Conservation (phyloP, 495 filamentous ascomycete species). For the Cetradonia linearis region DNA sequence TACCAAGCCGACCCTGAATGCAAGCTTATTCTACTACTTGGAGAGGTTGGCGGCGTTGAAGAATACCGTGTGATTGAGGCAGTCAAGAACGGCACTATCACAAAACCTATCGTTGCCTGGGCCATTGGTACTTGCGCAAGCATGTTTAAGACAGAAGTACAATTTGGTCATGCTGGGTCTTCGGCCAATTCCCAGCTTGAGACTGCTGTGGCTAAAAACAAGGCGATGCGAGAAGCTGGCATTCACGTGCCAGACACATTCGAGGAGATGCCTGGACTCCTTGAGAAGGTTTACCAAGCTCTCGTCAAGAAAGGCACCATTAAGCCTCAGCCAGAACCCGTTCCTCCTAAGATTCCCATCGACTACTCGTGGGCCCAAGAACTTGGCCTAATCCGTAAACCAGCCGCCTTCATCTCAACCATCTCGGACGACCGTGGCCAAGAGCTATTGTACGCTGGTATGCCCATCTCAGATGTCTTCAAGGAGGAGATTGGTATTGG, state of each 20-base stretch:
- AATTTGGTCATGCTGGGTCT: slow-evolving; percentile 97
- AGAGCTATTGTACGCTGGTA: slow-evolving; percentile 95
- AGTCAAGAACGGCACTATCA: slow-evolving; percentile 85
- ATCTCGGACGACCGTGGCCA: slow-evolving; percentile 99
- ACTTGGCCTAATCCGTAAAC: slow-evolving; percentile 97
- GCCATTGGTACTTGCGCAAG: slow-evolving; percentile 97
- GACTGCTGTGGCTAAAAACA: slow-evolving; percentile 93
- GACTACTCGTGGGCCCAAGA: slow-evolving; percentile 99
- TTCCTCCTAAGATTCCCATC: slow-evolving; percentile 96
- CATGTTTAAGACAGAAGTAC: slow-evolving; percentile 99
- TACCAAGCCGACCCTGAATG: slow-evolving; percentile 93
- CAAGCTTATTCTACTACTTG: slow-evolving; percentile 91
- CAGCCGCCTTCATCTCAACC: slow-evolving; percentile 98
- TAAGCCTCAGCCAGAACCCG: slow-evolving; percentile 75
- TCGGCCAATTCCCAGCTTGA: slow-evolving; percentile 99
- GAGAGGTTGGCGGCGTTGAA: slow-evolving; percentile 98
- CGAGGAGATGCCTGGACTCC: slow-evolving; percentile 75
- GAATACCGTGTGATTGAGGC: slow-evolving; percentile 99
- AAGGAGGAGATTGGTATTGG: slow-evolving; percentile 96
- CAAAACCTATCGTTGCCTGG: slow-evolving; percentile 97
- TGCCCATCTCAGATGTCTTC: slow-evolving; percentile 99
- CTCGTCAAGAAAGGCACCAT: slow-evolving; percentile 76
- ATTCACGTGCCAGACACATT: slow-evolving; percentile 93
- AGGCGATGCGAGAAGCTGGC: slow-evolving; percentile 87
- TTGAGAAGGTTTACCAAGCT: slow-evolving; percentile 72